These are phyloP conservation scores for Saturnispora mendoncae DNA, from an alignment of 805 yeast genomes.

Conservation along the genomic window DNA sequence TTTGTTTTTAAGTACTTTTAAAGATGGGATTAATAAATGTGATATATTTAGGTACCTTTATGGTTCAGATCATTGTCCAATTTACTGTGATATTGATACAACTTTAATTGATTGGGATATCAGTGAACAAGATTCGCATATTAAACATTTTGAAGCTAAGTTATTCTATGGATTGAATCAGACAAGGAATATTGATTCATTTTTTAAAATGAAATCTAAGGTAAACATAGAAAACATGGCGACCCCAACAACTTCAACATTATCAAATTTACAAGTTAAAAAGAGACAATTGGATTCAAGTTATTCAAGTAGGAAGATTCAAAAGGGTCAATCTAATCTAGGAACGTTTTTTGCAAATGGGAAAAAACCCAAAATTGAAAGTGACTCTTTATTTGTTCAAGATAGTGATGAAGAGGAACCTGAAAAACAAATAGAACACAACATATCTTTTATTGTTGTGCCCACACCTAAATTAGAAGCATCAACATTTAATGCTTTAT, in stretches of 20 bases:
- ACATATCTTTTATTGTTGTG: background rate
- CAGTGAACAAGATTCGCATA: background rate
- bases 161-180: conserved; percentile 34
- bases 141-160: conserved; percentile 45
- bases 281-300: conserved; percentile 4
- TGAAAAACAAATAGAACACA: background rate
- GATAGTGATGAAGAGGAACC: conserved; percentile 14
- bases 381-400: conserved; percentile 13
- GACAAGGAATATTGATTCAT: conserved; percentile 25
- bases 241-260: too few relatives aligned
- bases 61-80: conserved; percentile 96
- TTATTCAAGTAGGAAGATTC: conserved; percentile 18
- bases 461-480: conserved; percentile 10
- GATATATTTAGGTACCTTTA: conserved; percentile 55
- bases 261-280: too few relatives aligned
- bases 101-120: background rate
- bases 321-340: conserved; percentile 12
- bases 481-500: conserved; percentile 17
- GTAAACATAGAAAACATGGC: too few relatives aligned
- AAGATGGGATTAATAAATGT: conserved; percentile 30
- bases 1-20: conserved; percentile 49
- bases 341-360: background rate
- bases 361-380: background rate
- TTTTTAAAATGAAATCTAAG: conserved; percentile 18
- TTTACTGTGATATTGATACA: conserved; percentile 54